phyloP scores from a whole-genome alignment of 306 rosid species.

The Trichosanthes truncata region DNA sequence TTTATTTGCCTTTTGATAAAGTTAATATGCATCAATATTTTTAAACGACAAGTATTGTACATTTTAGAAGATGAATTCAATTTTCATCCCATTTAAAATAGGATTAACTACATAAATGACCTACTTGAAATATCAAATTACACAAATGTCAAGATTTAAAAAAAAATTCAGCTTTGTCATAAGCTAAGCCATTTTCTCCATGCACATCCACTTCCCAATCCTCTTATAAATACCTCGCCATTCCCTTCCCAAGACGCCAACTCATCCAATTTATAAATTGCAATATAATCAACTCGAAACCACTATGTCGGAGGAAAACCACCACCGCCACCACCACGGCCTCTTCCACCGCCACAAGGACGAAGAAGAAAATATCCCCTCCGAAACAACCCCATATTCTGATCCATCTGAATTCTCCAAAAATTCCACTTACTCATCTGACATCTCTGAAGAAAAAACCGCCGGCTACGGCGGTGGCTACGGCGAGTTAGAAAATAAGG shows the following conservation, averaged over 20 bases:
- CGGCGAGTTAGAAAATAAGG: background rate
- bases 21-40: too few relatives aligned
- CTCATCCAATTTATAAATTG: background rate
- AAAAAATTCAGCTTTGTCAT: too few relatives aligned
- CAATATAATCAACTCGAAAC: background rate
- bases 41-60: too few relatives aligned
- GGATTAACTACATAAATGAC: too few relatives aligned
- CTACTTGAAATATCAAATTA: too few relatives aligned
- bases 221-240: background rate
- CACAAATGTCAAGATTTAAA: too few relatives aligned
- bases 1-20: too few relatives aligned
- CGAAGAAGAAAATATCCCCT: slow-evolving; percentile 4
- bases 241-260: background rate
- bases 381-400: background rate
- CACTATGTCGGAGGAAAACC: slow-evolving; percentile 51
- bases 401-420: background rate
- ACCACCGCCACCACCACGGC: background rate
- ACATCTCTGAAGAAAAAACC: background rate
- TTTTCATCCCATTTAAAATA: too few relatives aligned
- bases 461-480: background rate
- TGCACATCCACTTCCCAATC: background rate
- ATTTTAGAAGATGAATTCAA: too few relatives aligned
- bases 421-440: background rate
- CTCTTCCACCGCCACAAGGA: slow-evolving; percentile 48
- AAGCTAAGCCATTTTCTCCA: too few relatives aligned